Conservation (phyloP, 148 eudicot genomes). For the Chenopodium album region DNA sequence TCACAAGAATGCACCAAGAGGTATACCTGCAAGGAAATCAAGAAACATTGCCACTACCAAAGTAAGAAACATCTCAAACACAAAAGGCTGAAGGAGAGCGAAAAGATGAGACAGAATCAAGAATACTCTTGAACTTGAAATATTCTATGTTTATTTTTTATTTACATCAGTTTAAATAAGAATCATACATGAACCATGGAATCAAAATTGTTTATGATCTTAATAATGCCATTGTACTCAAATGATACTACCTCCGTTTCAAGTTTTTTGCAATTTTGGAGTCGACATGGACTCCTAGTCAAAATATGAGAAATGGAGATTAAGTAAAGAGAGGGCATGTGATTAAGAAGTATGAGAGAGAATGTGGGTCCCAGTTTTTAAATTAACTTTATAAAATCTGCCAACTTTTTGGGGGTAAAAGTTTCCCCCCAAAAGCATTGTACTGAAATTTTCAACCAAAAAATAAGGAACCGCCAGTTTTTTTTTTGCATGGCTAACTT, state of each 20-base stretch:
- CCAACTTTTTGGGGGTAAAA: too few relatives aligned
- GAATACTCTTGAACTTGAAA: neutral
- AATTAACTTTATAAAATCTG: too few relatives aligned
- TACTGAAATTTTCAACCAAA: too few relatives aligned
- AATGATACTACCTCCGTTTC: neutral
- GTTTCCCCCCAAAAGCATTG: too few relatives aligned
- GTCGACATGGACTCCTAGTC: too few relatives aligned
- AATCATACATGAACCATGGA: neutral
- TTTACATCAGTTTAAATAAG: neutral
- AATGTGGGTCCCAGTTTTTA: too few relatives aligned
- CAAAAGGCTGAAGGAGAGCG: neutral
- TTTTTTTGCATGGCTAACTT: too few relatives aligned
- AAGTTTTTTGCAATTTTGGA: too few relatives aligned
- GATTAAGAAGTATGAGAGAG: too few relatives aligned
- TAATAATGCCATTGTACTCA: neutral
- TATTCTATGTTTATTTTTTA: neutral
- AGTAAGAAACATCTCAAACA: slow-evolving; percentile 1
- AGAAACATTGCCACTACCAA: neutral
- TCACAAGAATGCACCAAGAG: slow-evolving; percentile 73
- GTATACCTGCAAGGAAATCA: slow-evolving; percentile 54
- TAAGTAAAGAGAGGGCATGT: too few relatives aligned
- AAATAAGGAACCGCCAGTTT: too few relatives aligned
- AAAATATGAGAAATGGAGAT: too few relatives aligned
- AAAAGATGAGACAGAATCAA: neutral
- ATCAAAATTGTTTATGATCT: neutral